Percentiles rank a stretch among this genome's conserved stretches.
phyloP scores from a whole-genome alignment of 2,329 filamentous ascomycete genomes.

The Diaporthe humulicola region DNA sequence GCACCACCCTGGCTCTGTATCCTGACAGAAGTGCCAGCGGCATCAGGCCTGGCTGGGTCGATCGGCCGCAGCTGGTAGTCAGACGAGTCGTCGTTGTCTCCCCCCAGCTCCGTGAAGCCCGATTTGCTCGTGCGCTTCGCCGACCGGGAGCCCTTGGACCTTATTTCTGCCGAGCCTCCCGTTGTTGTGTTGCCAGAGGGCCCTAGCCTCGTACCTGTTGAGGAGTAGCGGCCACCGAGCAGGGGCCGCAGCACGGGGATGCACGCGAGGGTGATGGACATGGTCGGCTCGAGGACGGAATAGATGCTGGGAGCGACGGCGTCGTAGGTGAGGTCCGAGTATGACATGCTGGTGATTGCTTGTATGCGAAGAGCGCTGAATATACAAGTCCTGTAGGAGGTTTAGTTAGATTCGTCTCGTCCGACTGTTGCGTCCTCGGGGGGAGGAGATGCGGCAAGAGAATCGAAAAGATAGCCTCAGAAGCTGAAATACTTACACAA shows the following conservation, averaged over 20 bases:
- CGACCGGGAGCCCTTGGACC: background rate
- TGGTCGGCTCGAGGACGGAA: slow-evolving; percentile 52
- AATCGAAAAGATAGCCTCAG: too few species aligned
- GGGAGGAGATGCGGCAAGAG: too few species aligned
- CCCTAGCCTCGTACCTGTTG: background rate
- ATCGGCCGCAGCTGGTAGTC: background rate
- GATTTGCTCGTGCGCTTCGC: background rate
- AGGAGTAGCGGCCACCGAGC: slow-evolving; percentile 42
- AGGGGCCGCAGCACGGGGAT: slow-evolving; percentile 56
- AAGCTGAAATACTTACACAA: slow-evolving; percentile 46
- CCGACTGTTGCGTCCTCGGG: too few species aligned
- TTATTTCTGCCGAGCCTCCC: background rate
- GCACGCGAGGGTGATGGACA: slow-evolving; percentile 54
- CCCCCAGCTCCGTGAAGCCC: background rate
- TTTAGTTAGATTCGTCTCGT: too few species aligned
- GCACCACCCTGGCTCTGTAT: background rate
- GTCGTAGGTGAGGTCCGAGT: slow-evolving; percentile 50
- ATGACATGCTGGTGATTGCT: slow-evolving; percentile 49
- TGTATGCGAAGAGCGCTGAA: slow-evolving; percentile 52
- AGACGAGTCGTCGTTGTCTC: background rate
- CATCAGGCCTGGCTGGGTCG: background rate
- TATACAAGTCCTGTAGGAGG: slow-evolving; percentile 49
- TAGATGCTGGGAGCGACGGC: slow-evolving; percentile 52
- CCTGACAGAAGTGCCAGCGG: background rate
- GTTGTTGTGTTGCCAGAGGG: background rate